phyloP scores from a whole-genome alignment of 495 filamentous ascomycete genomes.

The Aspergillus funiculosus region DNA sequence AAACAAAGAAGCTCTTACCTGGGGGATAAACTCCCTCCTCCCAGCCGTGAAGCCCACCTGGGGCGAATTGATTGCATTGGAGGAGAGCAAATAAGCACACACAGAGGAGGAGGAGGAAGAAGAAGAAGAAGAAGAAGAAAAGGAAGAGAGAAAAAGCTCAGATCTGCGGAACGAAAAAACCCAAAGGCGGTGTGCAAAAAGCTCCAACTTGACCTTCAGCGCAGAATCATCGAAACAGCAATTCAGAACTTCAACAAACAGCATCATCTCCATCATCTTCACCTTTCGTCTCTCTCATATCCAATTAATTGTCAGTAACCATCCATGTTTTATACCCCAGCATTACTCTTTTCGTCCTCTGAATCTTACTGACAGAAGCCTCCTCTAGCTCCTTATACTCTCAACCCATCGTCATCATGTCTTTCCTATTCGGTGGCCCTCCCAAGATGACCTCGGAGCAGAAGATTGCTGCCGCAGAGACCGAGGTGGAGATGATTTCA shows the following conservation, averaged over 20 bases:
- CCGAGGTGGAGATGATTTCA: constrained; percentile 84
- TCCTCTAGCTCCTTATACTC: background rate
- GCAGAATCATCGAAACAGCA: constrained; percentile 5
- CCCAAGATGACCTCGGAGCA: constrained; percentile 88
- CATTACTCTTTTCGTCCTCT: too few relatives aligned
- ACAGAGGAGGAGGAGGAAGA: constrained; percentile 12
- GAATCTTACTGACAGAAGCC: background rate
- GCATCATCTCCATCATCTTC: background rate
- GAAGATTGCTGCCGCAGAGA: constrained; percentile 92
- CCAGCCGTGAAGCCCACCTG: constrained; percentile 26
- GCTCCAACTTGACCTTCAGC: constrained; percentile 11
- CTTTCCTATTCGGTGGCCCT: constrained; percentile 81
- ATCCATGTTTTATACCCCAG: too few relatives aligned
- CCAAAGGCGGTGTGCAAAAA: constrained; percentile 16
- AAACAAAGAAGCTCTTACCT: constrained; percentile 33
- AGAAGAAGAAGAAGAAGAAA: background rate
- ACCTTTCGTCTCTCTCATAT: background rate
- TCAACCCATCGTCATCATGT: constrained; percentile 58
- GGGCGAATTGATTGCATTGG: constrained; percentile 38
- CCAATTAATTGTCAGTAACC: too few relatives aligned
- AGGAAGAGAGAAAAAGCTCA: constrained; percentile 5
- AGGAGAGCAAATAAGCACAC: constrained; percentile 12
- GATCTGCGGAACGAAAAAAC: constrained; percentile 6
- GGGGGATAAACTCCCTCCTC: constrained; percentile 21
- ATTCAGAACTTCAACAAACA: background rate